phyloP scores from a whole-genome alignment of 306 rosid species.

The Astragalus glycyphyllos region DNA sequence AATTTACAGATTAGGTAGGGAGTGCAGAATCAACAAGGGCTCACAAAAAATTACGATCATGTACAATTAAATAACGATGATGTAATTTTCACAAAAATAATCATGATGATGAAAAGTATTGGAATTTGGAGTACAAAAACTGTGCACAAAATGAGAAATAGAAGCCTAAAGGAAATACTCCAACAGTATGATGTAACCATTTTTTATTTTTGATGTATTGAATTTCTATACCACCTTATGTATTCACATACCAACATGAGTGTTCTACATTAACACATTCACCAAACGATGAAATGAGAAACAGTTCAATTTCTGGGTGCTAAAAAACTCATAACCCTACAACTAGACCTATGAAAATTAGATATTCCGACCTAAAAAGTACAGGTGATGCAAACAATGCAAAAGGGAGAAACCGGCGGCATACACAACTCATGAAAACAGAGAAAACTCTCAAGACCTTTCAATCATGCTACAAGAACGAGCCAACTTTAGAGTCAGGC shows the following conservation, averaged over 20 bases:
- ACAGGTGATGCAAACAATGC: constrained; percentile 54
- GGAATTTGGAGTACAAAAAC: constrained; percentile 31
- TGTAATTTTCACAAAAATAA: not conserved
- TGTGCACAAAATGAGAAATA: constrained; percentile 9
- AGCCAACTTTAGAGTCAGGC: constrained; percentile 68
- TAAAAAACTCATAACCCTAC: constrained; percentile 57
- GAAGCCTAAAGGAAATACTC: constrained; percentile 35
- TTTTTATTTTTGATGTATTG: constrained; percentile 68
- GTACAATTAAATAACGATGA: constrained; percentile 17
- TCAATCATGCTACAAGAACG: constrained; percentile 86
- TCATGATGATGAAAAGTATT: constrained; percentile 6
- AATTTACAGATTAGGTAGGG: not conserved
- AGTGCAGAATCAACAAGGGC: too few relatives aligned
- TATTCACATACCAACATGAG: constrained; percentile 85
- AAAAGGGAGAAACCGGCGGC: constrained; percentile 49
- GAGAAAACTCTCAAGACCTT: constrained; percentile 65
- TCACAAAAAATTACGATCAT: constrained; percentile 8
- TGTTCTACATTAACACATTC: constrained; percentile 76
- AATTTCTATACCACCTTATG: constrained; percentile 88
- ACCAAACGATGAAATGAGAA: constrained; percentile 63
- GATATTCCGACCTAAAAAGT: constrained; percentile 50
- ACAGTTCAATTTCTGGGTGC: constrained; percentile 62
- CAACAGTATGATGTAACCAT: constrained; percentile 47
- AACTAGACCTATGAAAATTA: constrained; percentile 63
- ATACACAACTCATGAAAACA: constrained; percentile 54